Evolutionary conservation across 306 rosid species (phyloP), one percentile per base, ranked within the genome.

Genomic region (Begonia peltatifolia): DNA sequence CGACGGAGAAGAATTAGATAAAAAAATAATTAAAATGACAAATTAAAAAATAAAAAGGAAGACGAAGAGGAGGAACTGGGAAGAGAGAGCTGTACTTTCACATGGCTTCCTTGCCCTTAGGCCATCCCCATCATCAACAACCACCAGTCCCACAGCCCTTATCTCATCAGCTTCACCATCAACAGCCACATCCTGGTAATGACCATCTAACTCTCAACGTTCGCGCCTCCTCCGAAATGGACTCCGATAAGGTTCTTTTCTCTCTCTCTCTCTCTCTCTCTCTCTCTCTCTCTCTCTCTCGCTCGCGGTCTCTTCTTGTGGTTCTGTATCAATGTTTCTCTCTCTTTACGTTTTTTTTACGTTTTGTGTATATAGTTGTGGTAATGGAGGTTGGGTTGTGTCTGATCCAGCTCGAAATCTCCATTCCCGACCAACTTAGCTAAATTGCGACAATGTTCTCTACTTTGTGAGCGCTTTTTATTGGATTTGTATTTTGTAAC

Each of bases 61-160:
- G 41, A 4, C 23, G n/a, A 48, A 55, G 55, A 15, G 58, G 46
- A 53, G 22, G 60, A n/a, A n/a, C n/a, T n/a, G n/a, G n/a, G n/a
- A 16, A 42, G 52, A 46, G 58, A 53, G 43, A 41, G 10, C 47
- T 9, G 66, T 46, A 8, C 43, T 53, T 71, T 75, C 70, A 72
- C 77, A 84, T 82, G 88, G 82, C 83, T 54, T 70, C 93, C 73
- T 50, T 78, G 68, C 81, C 79, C 74, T 55, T 80, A 75, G 84
- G 84, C 81, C 87, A 79, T 60, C 67, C 74, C 69, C 75, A 70
- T 58, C 83, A 60, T 38, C 72, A 67, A 55, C 81, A 68, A 52
- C 79, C 70, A 69, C 76, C 69, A 55, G 74, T 71, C 42, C 47
- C 53, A 12, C 77, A 57, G 64, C 58, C 59, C 38, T 30, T 30